phyloP scores from a whole-genome alignment of 164 flowering plant genomes.

The Vitis cinerea region DNA sequence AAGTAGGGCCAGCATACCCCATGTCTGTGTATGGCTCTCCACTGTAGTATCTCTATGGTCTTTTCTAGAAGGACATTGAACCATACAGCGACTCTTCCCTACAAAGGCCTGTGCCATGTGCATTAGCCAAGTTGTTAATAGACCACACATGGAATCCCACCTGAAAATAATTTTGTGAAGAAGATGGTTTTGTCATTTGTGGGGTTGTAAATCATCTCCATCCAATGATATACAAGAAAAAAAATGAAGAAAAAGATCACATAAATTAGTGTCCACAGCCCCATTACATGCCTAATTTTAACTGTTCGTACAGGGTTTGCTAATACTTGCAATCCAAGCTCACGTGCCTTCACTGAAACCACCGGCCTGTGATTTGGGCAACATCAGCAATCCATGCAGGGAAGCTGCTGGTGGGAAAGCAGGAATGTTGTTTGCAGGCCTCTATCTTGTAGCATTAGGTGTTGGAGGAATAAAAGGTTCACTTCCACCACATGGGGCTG shows the following conservation, averaged over 20 bases:
- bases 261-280: no score
- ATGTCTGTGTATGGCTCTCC: background rate
- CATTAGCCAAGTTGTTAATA: background rate
- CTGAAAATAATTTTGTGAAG: background rate
- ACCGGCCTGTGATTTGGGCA: slow-evolving; percentile 26
- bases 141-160: background rate
- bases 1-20: background rate
- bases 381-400: slow-evolving; percentile 25
- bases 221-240: background rate
- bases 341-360: slow-evolving; percentile 48
- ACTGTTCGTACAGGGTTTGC: slow-evolving; percentile 57
- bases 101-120: background rate
- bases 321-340: slow-evolving; percentile 77
- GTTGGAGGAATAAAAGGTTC: slow-evolving; percentile 91
- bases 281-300: background rate
- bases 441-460: slow-evolving; percentile 75
- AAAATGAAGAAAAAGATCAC: background rate
- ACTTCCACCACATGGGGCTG: slow-evolving; percentile 78
- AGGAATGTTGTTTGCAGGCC: slow-evolving; percentile 56
- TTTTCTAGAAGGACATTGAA: background rate
- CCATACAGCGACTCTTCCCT: background rate
- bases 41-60: background rate
- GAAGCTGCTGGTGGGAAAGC: slow-evolving; percentile 41
- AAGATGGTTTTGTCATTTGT: background rate
- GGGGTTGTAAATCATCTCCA: background rate